Percentiles rank a stretch among this genome's conserved stretches.
phyloP scores from a whole-genome alignment of 208 protist genomes.

The Leishmania amazonensis region DNA sequence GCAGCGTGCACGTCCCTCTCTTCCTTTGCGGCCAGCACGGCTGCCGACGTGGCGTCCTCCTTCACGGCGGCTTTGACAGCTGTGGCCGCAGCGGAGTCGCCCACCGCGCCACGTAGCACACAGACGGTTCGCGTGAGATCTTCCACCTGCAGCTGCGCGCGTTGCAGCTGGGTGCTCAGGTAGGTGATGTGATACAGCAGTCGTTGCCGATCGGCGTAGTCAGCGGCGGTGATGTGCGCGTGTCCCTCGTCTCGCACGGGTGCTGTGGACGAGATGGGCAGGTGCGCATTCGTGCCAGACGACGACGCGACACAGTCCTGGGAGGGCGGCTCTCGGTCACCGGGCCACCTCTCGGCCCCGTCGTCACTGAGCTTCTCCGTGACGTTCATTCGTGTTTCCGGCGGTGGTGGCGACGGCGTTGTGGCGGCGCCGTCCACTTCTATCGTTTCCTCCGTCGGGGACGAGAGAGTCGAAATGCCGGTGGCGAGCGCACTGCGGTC shows the following conservation, averaged over 20 bases:
- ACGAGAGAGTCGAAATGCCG: conserved; percentile 22
- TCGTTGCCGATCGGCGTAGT: conserved; percentile 79
- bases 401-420: conserved; percentile 3
- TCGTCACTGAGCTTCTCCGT: conserved; percentile 17
- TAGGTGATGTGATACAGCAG: conserved; percentile 90
- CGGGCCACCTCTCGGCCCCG: neutral
- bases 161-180: conserved; percentile 79
- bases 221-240: conserved; percentile 53
- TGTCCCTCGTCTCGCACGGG: neutral
- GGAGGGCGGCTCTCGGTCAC: neutral
- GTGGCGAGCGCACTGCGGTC: conserved; percentile 15
- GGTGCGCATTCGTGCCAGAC: neutral
- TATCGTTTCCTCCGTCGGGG: conserved; percentile 11
- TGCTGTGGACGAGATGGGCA: neutral
- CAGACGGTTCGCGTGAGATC: conserved; percentile 53
- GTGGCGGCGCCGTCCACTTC: conserved; percentile 9
- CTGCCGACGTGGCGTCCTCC: conserved; percentile 35
- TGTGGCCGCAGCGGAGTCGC: neutral
- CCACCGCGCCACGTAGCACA: conserved; percentile 36
- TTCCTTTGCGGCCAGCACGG: conserved; percentile 43
- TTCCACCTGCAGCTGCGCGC: conserved; percentile 70
- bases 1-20: conserved; percentile 43
- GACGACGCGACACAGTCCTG: neutral
- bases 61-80: conserved; percentile 13
- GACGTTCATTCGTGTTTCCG: neutral